Percentiles rank a stretch among this genome's conserved stretches.
These are phyloP conservation scores for Atkinsonella texensis DNA, from an alignment of 2,329 filamentous ascomycete species.

Conservation along the genomic window DNA sequence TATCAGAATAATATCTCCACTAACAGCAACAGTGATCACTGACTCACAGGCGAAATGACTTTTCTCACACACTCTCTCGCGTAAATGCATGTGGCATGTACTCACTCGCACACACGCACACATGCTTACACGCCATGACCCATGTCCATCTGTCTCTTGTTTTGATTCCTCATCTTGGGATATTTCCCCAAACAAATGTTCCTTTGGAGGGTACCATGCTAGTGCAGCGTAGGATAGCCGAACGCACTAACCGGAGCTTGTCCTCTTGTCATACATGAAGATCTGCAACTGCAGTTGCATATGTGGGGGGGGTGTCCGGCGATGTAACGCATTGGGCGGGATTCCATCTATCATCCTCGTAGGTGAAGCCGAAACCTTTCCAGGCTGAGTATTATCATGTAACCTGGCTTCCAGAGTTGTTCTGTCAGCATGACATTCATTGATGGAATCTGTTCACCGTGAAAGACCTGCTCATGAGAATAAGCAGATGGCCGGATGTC, in stretches of 20 bases:
- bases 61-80: no score
- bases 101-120: background rate
- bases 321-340: slow-evolving; percentile 2
- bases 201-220: background rate
- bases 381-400: background rate
- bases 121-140: background rate
- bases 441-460: background rate
- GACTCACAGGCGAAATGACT: background rate
- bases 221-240: background rate
- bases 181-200: no score
- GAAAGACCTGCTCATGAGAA: background rate
- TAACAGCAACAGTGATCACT: background rate
- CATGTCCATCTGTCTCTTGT: background rate
- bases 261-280: slow-evolving; percentile 3
- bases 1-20: background rate
- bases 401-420: background rate
- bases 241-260: background rate
- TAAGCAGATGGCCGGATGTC: slow-evolving; percentile 1
- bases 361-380: background rate
- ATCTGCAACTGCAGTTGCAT: background rate
- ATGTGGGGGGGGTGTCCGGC: background rate
- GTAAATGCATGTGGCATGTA: no score
- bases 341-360: background rate
- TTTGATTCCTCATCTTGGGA: no score
- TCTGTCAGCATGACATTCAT: slow-evolving; percentile 2